Evolutionary conservation across 2,329 filamentous ascomycete species (phyloP), one percentile per base, ranked within the genome.

Genomic region (Microsporum canis): DNA sequence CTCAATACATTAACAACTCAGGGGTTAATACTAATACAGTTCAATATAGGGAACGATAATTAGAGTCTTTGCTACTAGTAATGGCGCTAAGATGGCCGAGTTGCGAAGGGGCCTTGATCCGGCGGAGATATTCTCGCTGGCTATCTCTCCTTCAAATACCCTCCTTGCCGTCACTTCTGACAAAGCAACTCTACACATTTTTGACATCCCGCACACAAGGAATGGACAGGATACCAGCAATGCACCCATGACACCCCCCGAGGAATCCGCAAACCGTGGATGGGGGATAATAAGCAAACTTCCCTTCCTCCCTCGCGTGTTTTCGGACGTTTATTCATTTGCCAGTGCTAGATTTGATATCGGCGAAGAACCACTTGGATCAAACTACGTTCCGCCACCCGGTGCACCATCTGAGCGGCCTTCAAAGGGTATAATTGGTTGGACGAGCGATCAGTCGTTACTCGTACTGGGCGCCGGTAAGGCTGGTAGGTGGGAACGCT

Each of bases 161-260:
- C 82, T 91, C 70, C 81, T 97, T 8, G 94, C 94, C 31, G 92
- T 91, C 64, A 97, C 92, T 0, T 96, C 91, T 0, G 94, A 99
- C 78, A 99, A 97, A 75, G 91, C 89, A 4, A 99, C 91, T 0
- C 80, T 99, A 8, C 94, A 99, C 74, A 82, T 99, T 41, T 99
- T 96, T 71, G 91, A 97, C 69, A 80, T 96, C 0, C 87, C 87
- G 57, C 71, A 74, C 59, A 74, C 75, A 39, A 68, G 65, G 36
- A 71, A 70, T 38, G 65, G 67, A 3, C 70, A 70, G 62, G 71
- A 71, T 63, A 73, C 73, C 60, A n/a, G 41, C 34, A 45, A 61
- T 43, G 41, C 60, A 41, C 45, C 60, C 2, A 17, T 39, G n/a
- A 66, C 69, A 23, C 64, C 65, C 34, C 67, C 70, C 3, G 74